Evolutionary conservation across 768 basidiomycete species (phyloP).

Genomic region (Tricholoma sp.): DNA sequence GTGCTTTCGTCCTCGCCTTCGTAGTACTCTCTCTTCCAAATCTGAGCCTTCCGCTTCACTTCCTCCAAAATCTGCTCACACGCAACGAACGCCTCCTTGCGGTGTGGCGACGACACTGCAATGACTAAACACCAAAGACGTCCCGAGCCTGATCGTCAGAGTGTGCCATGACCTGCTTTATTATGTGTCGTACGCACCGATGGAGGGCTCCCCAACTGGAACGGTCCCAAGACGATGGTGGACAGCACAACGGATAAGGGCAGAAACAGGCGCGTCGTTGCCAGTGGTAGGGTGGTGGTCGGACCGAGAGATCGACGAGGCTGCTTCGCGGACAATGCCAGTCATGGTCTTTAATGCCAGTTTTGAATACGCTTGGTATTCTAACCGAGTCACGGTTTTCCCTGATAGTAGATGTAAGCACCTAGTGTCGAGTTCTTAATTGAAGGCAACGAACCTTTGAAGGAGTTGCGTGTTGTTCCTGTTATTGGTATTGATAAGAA

Average conservation of each 20-base stretch:
- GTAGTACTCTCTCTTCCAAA: constrained; percentile 92
- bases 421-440: background rate
- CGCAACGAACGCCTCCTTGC: constrained; percentile 73
- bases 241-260: constrained; percentile 56
- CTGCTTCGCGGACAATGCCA: constrained; percentile 48
- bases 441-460: constrained; percentile 51
- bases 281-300: constrained; percentile 26
- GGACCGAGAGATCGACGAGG: constrained; percentile 36
- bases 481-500: background rate
- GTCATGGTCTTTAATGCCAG: constrained; percentile 76
- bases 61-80: constrained; percentile 84
- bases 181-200: constrained; percentile 31
- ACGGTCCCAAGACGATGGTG: constrained; percentile 77
- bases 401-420: constrained; percentile 32
- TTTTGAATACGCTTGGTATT: constrained; percentile 82
- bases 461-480: constrained; percentile 79
- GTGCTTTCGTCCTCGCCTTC: constrained; percentile 57
- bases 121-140: constrained; percentile 42
- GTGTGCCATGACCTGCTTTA: background rate
- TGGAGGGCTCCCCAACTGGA: constrained; percentile 75
- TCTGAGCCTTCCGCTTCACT: constrained; percentile 77
- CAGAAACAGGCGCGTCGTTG: constrained; percentile 16
- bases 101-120: constrained; percentile 79
- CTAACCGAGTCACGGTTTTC: constrained; percentile 64
- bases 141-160: background rate